A percentile compares a stretch with the other conserved stretches of the same genome.
These are phyloP conservation scores for Nissolia schottii DNA, from an alignment of 306 rosid genomes.

Conservation along the genomic window DNA sequence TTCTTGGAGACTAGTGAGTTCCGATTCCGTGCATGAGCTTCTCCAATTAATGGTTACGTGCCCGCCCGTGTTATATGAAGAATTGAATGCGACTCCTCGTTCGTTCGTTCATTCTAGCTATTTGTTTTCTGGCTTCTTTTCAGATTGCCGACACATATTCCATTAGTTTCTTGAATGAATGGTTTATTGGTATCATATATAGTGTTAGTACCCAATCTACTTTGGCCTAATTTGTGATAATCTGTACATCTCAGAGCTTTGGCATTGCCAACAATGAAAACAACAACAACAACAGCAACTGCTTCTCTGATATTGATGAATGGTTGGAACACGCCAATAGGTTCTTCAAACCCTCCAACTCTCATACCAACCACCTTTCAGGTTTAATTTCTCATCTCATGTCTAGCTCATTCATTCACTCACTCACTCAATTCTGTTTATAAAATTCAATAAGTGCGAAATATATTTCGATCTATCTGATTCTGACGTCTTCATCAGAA, in stretches of 20 bases:
- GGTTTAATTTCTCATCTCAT: slow-evolving; percentile 37
- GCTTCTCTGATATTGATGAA: slow-evolving; percentile 43
- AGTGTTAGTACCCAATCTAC: too few relatives aligned
- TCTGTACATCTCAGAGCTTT: slow-evolving; percentile 33
- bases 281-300: not conserved
- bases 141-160: not conserved
- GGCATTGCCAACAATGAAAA: slow-evolving; percentile 3
- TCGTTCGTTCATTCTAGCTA: not conserved
- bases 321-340: slow-evolving; percentile 43
- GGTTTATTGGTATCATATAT: too few relatives aligned
- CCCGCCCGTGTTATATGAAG: too few relatives aligned
- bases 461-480: too few relatives aligned
- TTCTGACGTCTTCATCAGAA: not conserved
- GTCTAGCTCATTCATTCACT: not conserved
- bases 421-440: too few relatives aligned
- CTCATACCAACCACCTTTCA: slow-evolving; percentile 13
- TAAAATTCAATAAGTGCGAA: too few relatives aligned
- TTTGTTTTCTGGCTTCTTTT: slow-evolving; percentile 13
- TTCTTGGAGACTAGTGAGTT: not conserved
- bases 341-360: slow-evolving; percentile 21
- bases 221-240: too few relatives aligned
- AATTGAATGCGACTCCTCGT: not conserved
- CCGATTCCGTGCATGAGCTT: too few relatives aligned
- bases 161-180: not conserved
- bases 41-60: too few relatives aligned